Conservation (phyloP, 176 grass and related monocot genomes). For the Oryza australiensis region DNA sequence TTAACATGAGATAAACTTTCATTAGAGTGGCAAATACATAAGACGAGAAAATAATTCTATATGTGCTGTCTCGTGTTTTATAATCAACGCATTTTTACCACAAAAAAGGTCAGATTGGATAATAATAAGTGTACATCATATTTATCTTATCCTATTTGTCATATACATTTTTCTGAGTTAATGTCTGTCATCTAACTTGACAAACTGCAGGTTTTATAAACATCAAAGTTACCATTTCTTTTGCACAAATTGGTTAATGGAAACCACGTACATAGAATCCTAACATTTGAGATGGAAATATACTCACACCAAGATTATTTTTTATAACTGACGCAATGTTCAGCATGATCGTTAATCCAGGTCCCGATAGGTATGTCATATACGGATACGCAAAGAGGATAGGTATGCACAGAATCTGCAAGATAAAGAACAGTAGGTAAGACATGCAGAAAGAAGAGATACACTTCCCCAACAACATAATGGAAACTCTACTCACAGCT, state of each 20-base stretch:
- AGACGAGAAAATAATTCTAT: neutral
- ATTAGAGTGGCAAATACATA: neutral
- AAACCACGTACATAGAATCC: neutral
- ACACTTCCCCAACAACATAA: slow-evolving; percentile 8
- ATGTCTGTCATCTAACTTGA: neutral
- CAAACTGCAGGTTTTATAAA: neutral
- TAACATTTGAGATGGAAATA: neutral
- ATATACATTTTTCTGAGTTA: no score
- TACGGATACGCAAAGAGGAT: slow-evolving; percentile 69
- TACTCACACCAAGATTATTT: slow-evolving; percentile 54
- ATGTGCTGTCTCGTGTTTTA: neutral
- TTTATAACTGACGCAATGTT: slow-evolving; percentile 58
- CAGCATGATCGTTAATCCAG: slow-evolving; percentile 47
- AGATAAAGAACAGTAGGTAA: neutral
- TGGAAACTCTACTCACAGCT: slow-evolving; percentile 49
- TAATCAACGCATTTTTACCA: neutral
- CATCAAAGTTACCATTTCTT: neutral
- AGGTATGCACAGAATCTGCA: slow-evolving; percentile 58
- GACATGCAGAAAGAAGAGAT: slow-evolving; percentile 13
- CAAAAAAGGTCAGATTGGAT: neutral
- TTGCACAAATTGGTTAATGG: neutral
- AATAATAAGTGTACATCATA: neutral
- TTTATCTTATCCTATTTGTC: neutral
- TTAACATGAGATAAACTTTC: neutral
- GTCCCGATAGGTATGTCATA: slow-evolving; percentile 58